A percentile compares a stretch with the other conserved stretches of the same genome.
Conservation (phyloP, 2,329 filamentous ascomycete genomes). For the Polytolypa hystricis region DNA sequence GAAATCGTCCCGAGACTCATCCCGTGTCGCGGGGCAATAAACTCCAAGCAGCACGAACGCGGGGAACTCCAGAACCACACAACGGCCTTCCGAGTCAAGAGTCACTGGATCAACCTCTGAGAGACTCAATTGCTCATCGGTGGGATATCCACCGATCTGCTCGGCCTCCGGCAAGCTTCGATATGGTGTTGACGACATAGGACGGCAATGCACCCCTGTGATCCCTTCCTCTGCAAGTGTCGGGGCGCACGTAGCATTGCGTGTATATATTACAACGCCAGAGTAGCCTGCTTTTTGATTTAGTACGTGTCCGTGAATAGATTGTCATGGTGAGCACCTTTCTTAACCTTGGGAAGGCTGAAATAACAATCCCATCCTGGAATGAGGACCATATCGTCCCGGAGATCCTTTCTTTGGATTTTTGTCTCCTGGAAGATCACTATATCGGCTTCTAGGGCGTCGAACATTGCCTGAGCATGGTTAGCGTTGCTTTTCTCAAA, state of each 20-base stretch:
- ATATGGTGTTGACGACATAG: constrained; percentile 59
- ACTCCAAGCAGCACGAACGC: constrained; percentile 89
- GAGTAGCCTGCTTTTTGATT: constrained; percentile 60
- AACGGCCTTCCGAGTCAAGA: constrained; percentile 85
- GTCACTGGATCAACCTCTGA: constrained; percentile 54
- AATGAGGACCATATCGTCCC: constrained; percentile 91
- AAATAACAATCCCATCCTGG: constrained; percentile 95
- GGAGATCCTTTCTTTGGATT: constrained; percentile 83
- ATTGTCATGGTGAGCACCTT: constrained; percentile 46
- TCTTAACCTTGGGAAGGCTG: constrained; percentile 85
- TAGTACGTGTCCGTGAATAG: constrained; percentile 1
- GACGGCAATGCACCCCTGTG: constrained; percentile 64
- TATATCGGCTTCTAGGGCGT: constrained; percentile 82
- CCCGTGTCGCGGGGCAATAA: constrained; percentile 82
- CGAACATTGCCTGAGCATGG: constrained; percentile 67
- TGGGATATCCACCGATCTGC: constrained; percentile 83
- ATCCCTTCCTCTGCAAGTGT: constrained; percentile 92
- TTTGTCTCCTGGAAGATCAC: constrained; percentile 93
- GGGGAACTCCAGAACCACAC: constrained; percentile 82
- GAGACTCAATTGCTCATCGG: constrained; percentile 51
- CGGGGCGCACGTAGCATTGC: constrained; percentile 73
- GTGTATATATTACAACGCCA: constrained; percentile 88
- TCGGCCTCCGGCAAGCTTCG: constrained; percentile 61
- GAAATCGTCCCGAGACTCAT: constrained; percentile 73
- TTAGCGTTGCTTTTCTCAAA: constrained; percentile 1